phyloP scores from a whole-genome alignment of 768 basidiomycete species.

The Mycena rosella region DNA sequence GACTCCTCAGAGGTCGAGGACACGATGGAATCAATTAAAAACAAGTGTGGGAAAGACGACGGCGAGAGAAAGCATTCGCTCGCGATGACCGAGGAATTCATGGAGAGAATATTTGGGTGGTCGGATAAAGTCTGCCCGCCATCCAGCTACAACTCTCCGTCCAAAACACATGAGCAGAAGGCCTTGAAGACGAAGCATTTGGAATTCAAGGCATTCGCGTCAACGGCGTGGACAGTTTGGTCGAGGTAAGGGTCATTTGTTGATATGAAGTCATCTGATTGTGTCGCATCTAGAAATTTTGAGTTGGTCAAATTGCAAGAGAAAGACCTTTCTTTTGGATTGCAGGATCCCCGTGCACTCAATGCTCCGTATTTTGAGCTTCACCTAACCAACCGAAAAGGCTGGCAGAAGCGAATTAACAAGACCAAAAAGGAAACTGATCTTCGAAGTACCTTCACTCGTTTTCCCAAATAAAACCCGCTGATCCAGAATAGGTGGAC shows the following conservation, averaged over 20 bases:
- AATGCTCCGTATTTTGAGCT: conserved; percentile 34
- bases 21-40: conserved; percentile 38
- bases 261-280: neutral
- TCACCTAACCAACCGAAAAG: conserved; percentile 37
- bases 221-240: neutral
- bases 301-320: neutral
- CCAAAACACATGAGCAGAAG: neutral
- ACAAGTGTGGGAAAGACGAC: conserved; percentile 31
- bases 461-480: neutral
- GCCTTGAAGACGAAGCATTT: neutral
- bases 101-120: conserved; percentile 31
- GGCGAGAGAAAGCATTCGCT: conserved; percentile 39
- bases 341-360: conserved; percentile 3
- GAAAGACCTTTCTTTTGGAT: conserved; percentile 12
- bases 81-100: conserved; percentile 39
- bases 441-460: conserved; percentile 17
- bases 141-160: neutral
- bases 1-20: conserved; percentile 37
- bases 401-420: conserved; percentile 41
- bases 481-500: neutral
- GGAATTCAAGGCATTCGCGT: neutral
- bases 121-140: conserved; percentile 28
- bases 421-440: conserved; percentile 27
- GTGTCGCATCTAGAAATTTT: neutral
- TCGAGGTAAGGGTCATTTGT: neutral